Percentiles rank a stretch among this genome's conserved stretches.
These are phyloP conservation scores for Prunus fruticosa DNA, from an alignment of 306 rosid genomes.

Conservation along the genomic window DNA sequence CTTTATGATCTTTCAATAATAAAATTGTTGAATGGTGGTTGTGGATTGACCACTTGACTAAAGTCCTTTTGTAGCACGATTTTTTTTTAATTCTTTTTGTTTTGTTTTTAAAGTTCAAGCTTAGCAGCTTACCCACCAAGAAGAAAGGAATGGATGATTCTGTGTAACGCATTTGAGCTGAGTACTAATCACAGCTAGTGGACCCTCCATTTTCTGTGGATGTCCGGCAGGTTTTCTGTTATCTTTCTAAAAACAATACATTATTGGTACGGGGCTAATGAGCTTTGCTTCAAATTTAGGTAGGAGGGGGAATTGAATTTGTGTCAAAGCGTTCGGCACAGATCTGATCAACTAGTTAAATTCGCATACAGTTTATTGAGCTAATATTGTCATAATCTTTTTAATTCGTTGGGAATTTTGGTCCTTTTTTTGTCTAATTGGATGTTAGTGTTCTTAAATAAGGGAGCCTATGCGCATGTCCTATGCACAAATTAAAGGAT, in stretches of 20 bases:
- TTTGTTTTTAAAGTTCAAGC: neutral
- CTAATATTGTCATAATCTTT: too few relatives aligned
- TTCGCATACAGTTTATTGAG: too few relatives aligned
- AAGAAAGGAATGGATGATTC: conserved; percentile 22
- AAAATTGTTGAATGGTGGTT: conserved; percentile 15
- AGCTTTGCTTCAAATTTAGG: too few relatives aligned
- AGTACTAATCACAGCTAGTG: conserved; percentile 4
- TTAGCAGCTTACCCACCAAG: conserved; percentile 26
- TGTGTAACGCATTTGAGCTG: conserved; percentile 18
- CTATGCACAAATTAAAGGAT: neutral
- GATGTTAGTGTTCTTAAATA: neutral
- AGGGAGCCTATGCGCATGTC: too few relatives aligned
- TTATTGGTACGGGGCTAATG: neutral
- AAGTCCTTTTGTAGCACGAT: neutral
- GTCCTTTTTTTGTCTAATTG: too few relatives aligned
- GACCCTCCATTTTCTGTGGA: conserved; percentile 31
- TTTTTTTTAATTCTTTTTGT: neutral
- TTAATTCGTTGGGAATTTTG: too few relatives aligned
- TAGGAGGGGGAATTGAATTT: too few relatives aligned
- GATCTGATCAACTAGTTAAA: too few relatives aligned
- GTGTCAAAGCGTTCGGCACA: too few relatives aligned
- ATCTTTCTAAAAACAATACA: neutral
- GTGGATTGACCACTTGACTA: conserved; percentile 46
- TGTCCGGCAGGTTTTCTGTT: neutral
- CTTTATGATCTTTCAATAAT: conserved; percentile 4